Base-by-base conservation (phyloP, 805 yeast species). In the Candida caryicola region DNA sequence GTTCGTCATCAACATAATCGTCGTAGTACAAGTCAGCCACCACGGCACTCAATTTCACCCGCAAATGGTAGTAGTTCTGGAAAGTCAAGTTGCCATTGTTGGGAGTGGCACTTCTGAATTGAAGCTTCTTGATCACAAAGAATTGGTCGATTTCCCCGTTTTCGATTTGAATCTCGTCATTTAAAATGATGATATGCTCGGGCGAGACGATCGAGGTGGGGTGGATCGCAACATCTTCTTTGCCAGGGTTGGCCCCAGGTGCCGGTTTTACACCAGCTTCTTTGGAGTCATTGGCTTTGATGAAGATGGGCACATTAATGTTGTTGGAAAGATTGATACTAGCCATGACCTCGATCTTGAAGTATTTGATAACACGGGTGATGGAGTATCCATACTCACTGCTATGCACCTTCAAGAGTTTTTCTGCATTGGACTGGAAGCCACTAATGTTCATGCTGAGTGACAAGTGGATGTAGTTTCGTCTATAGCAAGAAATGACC, bases 71-170 rank as follows among this genome's bases (percentile, higher is more conserved):
- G 45, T 70, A 74, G 35, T 73, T 73, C 46, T 71, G 77, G 39
- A 64, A 63, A 7, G 62, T 54, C 14, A 62, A 53, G 50, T 73
- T 74, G 16, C 76, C 76, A 46, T 72, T 73, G 45, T 74, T 74
- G 8, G 79, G 77, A 2, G 79, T 74, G 15, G 79, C 76, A 45
- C 61, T 73, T 33, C 68, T 67, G 54, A 75, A 74, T 45, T 73
- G 77, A 13, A 72, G 55, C 47, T 68, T 70, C 36, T 62, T 67
- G 15, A 73, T 53, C 9, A 56, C 47, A 44, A 59, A 66, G 41
- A 47, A 65, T 32, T 56, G 52, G 36, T 62, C 65, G 27, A 54
- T 54, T 31, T 50, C 51, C 5, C 51, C 46, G 34, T 49, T 47
- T 5, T 50, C 46, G 5, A 54, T 42, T 9, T 38, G 39, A 3